Evolutionary conservation across 257 asterid species (phyloP).

Genomic region (Thymus quinquecostatus): DNA sequence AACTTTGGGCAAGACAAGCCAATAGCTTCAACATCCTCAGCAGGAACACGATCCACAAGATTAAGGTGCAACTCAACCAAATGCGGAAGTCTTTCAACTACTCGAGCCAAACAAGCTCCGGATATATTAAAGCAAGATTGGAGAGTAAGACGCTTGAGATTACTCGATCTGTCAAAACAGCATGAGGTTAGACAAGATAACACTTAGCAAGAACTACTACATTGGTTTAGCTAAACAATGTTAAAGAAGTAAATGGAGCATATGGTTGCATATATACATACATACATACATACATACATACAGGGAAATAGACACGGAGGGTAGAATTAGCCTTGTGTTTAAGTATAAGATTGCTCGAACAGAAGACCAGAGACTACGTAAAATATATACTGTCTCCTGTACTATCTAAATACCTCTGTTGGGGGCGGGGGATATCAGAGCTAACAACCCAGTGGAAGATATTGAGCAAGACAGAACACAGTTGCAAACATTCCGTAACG

Average conservation of each 20-base stretch:
- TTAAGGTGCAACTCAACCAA: slow-evolving; percentile 59
- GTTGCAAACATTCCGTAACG: neutral
- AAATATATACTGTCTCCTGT: too few species aligned
- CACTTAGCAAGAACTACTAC: neutral
- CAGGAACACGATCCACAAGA: neutral
- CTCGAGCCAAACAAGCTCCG: slow-evolving; percentile 30
- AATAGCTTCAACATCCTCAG: slow-evolving; percentile 3
- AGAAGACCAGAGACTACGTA: too few species aligned
- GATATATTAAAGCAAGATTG: slow-evolving; percentile 27
- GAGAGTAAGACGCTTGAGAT: slow-evolving; percentile 48
- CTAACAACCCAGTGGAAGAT: too few species aligned
- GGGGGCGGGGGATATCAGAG: too few species aligned
- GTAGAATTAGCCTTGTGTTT: neutral
- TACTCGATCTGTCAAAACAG: slow-evolving; percentile 43
- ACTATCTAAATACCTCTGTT: too few species aligned
- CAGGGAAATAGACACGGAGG: neutral
- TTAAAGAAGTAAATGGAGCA: neutral
- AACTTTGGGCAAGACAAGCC: slow-evolving; percentile 47
- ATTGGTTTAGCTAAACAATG: neutral
- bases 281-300: neutral
- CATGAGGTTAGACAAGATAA: neutral
- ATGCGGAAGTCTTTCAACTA: slow-evolving; percentile 39
- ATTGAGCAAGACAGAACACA: neutral
- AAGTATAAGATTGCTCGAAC: neutral
- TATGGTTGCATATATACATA: neutral